These are phyloP conservation scores for Fusarium nanum DNA, from an alignment of 2,329 filamentous ascomycete species.

Conservation along the genomic window DNA sequence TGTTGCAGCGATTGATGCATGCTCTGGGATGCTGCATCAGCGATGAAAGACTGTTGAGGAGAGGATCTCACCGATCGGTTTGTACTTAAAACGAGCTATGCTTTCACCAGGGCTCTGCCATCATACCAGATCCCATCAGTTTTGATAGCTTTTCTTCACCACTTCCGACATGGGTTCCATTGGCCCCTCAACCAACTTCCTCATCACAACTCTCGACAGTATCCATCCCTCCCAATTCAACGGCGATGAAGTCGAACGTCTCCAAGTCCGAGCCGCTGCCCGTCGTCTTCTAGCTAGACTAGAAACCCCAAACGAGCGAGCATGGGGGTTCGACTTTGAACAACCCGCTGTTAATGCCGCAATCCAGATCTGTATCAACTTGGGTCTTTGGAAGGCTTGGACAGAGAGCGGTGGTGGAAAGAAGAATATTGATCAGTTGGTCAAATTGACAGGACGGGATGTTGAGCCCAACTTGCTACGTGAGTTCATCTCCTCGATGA, in stretches of 20 bases:
- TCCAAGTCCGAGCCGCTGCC: slow-evolving; percentile 24
- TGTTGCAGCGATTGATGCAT: background rate
- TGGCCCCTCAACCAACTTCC: background rate
- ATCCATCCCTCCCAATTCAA: slow-evolving; percentile 8
- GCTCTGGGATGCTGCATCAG: background rate
- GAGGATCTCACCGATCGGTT: no score
- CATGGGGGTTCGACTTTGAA: slow-evolving; percentile 37
- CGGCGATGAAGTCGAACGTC: slow-evolving; percentile 31
- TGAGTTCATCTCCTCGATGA: no score
- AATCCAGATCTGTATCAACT: slow-evolving; percentile 24
- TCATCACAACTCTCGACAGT: slow-evolving; percentile 21
- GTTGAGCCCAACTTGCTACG: slow-evolving; percentile 9
- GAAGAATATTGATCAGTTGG: slow-evolving; percentile 29
- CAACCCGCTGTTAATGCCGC: slow-evolving; percentile 32
- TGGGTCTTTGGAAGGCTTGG: slow-evolving; percentile 34
- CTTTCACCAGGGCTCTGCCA: no score
- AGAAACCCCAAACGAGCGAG: slow-evolving; percentile 29
- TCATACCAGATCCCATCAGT: no score
- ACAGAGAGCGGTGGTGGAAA: slow-evolving; percentile 7
- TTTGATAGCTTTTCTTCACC: no score
- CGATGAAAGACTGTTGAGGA: no score
- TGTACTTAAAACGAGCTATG: no score
- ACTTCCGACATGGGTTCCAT: background rate
- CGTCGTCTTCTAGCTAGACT: slow-evolving; percentile 27
- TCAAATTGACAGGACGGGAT: slow-evolving; percentile 3